phyloP scores from a whole-genome alignment of 441 rosid species.

The Viola pubescens region DNA sequence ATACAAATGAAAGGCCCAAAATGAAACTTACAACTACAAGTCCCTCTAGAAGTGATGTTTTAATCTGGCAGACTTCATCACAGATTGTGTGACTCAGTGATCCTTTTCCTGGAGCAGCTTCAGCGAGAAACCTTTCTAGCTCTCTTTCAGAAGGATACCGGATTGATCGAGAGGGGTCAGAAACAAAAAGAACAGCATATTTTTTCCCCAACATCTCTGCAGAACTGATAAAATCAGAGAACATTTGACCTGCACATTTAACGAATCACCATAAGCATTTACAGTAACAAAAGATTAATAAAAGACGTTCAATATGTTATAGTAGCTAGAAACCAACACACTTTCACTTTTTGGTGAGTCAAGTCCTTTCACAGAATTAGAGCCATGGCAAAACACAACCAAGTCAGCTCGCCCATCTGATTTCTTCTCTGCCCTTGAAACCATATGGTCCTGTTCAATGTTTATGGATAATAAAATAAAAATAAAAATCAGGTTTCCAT shows the following conservation, averaged over 20 bases:
- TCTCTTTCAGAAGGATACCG: conserved; percentile 49
- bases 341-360: conserved; percentile 48
- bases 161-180: conserved; percentile 51
- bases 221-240: conserved; percentile 56
- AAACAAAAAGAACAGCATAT: conserved; percentile 70
- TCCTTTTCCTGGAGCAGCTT: conserved; percentile 37
- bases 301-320: conserved; percentile 1
- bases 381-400: conserved; percentile 56
- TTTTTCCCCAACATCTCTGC: conserved; percentile 57
- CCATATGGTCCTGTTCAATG: conserved; percentile 50
- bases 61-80: conserved; percentile 75
- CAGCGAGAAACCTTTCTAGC: conserved; percentile 76
- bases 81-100: conserved; percentile 35
- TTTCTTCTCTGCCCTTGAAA: conserved; percentile 53
- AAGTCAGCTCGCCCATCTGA: conserved; percentile 56
- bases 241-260: conserved; percentile 47
- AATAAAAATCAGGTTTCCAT: not conserved
- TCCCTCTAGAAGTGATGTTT: conserved; percentile 85
- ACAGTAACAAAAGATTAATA: conserved; percentile 2
- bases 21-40: conserved; percentile 62
- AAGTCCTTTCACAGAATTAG: conserved; percentile 32
- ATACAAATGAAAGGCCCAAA: conserved; percentile 10
- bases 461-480: conserved; percentile 2
- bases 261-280: not conserved
- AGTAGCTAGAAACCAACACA: conserved; percentile 28